A percentile compares a stretch with the other conserved stretches of the same genome.
Conservation (phyloP, 1,139 yeast genomes). For the Kurtzmaniella quercitrusa region DNA sequence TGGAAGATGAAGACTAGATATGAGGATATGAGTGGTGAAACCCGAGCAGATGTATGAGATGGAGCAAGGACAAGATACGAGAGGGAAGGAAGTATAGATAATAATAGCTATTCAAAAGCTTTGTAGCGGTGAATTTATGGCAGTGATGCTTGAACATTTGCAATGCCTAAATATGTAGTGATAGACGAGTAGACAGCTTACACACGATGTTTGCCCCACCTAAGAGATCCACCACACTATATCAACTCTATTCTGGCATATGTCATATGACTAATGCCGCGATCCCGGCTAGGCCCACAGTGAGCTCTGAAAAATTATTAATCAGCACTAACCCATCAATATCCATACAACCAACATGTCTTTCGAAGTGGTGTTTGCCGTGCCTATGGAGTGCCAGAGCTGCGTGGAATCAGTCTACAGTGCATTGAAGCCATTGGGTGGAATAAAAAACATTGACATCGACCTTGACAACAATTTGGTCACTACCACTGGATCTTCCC, state of each 20-base stretch:
- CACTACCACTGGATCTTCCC: conserved; percentile 55
- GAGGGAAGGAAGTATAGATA: too few species aligned
- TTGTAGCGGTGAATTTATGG: too few species aligned
- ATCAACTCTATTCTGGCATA: too few species aligned
- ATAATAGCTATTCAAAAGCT: too few species aligned
- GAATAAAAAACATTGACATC: conserved; percentile 46
- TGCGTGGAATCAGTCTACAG: conserved; percentile 60
- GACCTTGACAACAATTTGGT: conserved; percentile 57
- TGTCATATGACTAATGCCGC: too few species aligned
- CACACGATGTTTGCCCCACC: too few species aligned
- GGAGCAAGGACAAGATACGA: too few species aligned
- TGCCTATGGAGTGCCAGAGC: conserved; percentile 68
- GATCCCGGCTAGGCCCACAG: neutral
- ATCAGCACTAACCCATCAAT: neutral
- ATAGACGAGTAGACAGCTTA: too few species aligned
- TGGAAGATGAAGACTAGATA: conserved; percentile 51
- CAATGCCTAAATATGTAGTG: too few species aligned
- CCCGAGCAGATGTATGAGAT: too few species aligned
- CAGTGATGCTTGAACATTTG: too few species aligned
- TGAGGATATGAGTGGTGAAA: conserved; percentile 4
- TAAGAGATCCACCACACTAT: too few species aligned
- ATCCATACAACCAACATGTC: conserved; percentile 3
- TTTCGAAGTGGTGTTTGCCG: conserved; percentile 67
- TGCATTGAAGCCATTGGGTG: conserved; percentile 46
- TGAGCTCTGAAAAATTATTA: neutral